phyloP scores from a whole-genome alignment of 2,329 filamentous ascomycete genomes.

The Trichoderma cornu-damae region DNA sequence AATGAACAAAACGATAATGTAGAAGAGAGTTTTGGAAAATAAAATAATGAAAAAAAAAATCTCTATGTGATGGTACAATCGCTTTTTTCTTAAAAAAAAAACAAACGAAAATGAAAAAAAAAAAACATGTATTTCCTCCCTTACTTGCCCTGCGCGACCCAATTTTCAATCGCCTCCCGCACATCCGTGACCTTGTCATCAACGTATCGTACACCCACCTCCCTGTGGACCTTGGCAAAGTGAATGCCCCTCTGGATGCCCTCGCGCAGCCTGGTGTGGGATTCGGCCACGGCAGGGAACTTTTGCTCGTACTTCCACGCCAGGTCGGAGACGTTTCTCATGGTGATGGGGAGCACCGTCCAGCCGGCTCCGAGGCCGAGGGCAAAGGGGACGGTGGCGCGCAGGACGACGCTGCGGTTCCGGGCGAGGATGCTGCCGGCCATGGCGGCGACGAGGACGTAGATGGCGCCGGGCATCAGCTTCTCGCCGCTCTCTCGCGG shows the following conservation, averaged over 20 bases:
- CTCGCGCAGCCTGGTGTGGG: constrained; percentile 68
- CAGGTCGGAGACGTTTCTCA: constrained; percentile 79
- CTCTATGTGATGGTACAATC: constrained; percentile 37
- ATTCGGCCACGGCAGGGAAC: constrained; percentile 75
- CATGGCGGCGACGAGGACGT: constrained; percentile 92
- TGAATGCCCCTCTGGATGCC: constrained; percentile 63
- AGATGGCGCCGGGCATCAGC: constrained; percentile 82
- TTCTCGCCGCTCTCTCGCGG: constrained; percentile 79
- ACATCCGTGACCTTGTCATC: constrained; percentile 74
- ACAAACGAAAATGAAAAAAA: no score
- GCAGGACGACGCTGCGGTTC: constrained; percentile 79
- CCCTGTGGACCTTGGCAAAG: constrained; percentile 69
- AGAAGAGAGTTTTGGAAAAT: no score
- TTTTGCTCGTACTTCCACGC: constrained; percentile 90
- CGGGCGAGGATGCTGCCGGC: constrained; percentile 86
- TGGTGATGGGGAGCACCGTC: constrained; percentile 81
- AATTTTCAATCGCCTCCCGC: constrained; percentile 73
- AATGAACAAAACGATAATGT: constrained; percentile 12
- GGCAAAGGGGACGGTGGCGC: constrained; percentile 68
- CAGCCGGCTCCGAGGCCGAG: constrained; percentile 81
- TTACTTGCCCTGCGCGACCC: constrained; percentile 88
- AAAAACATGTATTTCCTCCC: constrained; percentile 49
- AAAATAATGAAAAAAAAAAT: constrained; percentile 32
- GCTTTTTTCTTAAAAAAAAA: constrained; percentile 24
- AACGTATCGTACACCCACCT: constrained; percentile 65